These are phyloP conservation scores for Trichomonas gallinae DNA, from an alignment of 208 protist genomes.

Conservation along the genomic window DNA sequence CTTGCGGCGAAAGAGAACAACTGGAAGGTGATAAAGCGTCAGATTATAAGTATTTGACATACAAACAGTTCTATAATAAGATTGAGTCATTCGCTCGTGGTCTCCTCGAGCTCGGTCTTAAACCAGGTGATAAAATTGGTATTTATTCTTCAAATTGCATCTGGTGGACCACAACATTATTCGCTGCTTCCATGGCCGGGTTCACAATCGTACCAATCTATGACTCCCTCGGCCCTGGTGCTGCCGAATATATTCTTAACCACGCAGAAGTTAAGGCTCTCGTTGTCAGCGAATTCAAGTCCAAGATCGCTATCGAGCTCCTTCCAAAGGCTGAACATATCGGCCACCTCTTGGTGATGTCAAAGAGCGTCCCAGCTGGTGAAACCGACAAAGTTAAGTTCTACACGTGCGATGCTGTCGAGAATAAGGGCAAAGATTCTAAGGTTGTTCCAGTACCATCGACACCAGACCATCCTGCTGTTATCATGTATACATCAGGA, in stretches of 20 bases:
- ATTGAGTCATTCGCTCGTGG: background rate
- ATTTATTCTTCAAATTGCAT: background rate
- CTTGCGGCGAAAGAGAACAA: background rate
- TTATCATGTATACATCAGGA: constrained; percentile 9
- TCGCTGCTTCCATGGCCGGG: background rate
- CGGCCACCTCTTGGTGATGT: background rate
- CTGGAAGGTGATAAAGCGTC: background rate
- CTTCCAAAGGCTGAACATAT: background rate
- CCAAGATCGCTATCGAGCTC: background rate
- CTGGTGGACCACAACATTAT: background rate
- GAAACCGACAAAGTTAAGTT: background rate
- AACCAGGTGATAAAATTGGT: background rate
- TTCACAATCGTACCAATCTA: background rate
- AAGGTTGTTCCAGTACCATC: background rate
- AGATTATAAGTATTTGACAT: background rate
- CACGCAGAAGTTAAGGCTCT: background rate
- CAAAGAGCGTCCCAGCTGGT: background rate
- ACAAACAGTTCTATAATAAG: background rate
- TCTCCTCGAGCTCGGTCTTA: background rate
- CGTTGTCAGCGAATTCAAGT: background rate
- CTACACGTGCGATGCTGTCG: background rate
- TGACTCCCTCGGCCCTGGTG: background rate
- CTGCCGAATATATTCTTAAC: constrained; percentile 4
- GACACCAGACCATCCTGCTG: background rate
- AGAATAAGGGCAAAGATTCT: background rate